phyloP scores from a whole-genome alignment of 148 eudicot species.

The Salicornia ramosissima region DNA sequence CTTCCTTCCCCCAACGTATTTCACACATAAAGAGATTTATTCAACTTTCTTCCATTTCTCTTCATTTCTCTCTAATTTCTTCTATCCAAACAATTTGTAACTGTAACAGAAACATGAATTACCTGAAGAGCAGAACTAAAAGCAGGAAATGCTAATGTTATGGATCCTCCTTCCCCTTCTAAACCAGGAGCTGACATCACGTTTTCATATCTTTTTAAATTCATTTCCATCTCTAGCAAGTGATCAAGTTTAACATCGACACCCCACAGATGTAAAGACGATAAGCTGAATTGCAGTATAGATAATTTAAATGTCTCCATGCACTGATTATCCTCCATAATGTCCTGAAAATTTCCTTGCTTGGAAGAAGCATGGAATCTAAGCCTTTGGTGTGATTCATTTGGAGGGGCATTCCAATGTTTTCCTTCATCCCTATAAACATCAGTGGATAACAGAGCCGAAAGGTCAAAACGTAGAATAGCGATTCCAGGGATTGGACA shows the following conservation, averaged over 20 bases:
- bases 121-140: constrained; percentile 70
- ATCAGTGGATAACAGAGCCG: constrained; percentile 52
- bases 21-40: too few species aligned
- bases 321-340: constrained; percentile 29
- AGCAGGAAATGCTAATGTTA: constrained; percentile 84
- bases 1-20: too few species aligned
- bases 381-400: constrained; percentile 23
- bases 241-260: constrained; percentile 71
- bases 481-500: constrained; percentile 82
- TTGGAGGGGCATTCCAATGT: constrained; percentile 22
- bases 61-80: too few species aligned
- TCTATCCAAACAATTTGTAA: too few species aligned
- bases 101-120: constrained; percentile 27
- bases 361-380: constrained; percentile 25
- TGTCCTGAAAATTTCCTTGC: constrained; percentile 28
- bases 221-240: constrained; percentile 67
- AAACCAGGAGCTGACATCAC: constrained; percentile 73
- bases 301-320: constrained; percentile 35
- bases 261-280: constrained; percentile 86
- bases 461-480: constrained; percentile 67
- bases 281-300: constrained; percentile 72
- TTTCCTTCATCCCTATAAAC: constrained; percentile 25
- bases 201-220: constrained; percentile 51
- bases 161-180: constrained; percentile 84
- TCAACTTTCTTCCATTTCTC: too few species aligned